Evolutionary conservation across 495 filamentous ascomycete species (phyloP), one percentile per base, ranked within the genome.

Genomic region (Antarctomyces pellizariae): DNA sequence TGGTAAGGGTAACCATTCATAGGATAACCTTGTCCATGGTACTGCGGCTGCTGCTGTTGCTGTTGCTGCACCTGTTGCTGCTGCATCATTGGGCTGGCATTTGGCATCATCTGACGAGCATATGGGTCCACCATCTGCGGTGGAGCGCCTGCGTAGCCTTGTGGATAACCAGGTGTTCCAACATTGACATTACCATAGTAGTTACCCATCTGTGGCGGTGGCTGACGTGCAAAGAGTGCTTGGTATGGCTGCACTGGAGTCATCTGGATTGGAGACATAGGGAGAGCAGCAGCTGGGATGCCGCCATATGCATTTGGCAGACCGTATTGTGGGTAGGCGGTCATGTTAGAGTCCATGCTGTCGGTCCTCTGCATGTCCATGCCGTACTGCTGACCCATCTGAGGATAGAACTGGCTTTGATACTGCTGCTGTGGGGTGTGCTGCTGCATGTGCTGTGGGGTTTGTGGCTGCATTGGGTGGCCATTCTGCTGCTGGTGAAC

Each of bases 211-310:
- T n/a, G n/a, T 10, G 56, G 53, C 10, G 57, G 54, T 5, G 46
- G 45, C 10, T 50, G 50, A 13, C 62, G 57, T 3, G 57, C 48
- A 30, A 68, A 53, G 40, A 69, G 48, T 29, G 41, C 49, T 36
- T 69, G 64, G 42, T 68, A 64, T 35, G 62, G 67, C 41, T 69
- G 66, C 22, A 65, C 34, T 35, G 62, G 59, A 37, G 58, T 54
- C 1, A 62, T 42, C 19, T 49, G 55, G 18, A 54, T 48, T 4
- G 65, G 59, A 11, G 47, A 43, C 33, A 64, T 49, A 18, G 53
- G 50, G 34, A 56, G 45, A 32, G 48, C 52, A 5, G 36, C 36
- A n/a, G n/a, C n/a, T n/a, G n/a, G n/a, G n/a, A n/a, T n/a, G n/a
- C n/a, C n/a, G n/a, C n/a, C n/a, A n/a, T n/a, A n/a, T n/a, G n/a